Evolutionary conservation across 2,329 filamentous ascomycete genomes (phyloP).

Genomic region (Rutstroemia sp.): DNA sequence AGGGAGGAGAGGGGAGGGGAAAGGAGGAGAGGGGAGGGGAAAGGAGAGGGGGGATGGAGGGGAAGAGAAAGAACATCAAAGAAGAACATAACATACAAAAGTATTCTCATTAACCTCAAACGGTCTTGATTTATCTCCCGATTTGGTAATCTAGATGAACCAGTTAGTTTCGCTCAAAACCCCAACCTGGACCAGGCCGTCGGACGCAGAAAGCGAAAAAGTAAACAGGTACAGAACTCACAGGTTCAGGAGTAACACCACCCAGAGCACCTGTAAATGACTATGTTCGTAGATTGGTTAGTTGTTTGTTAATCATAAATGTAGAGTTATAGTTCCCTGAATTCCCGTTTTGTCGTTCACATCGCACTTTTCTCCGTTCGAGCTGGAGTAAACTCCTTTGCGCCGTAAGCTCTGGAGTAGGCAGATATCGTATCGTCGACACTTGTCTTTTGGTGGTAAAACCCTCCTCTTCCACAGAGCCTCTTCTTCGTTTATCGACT

Average conservation of each 20-base stretch:
- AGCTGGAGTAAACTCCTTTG: too few species aligned
- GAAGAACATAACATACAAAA: constrained; percentile 2
- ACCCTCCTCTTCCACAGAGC: not conserved
- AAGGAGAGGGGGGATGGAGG: not conserved
- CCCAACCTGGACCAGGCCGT: not conserved
- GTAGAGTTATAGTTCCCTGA: too few species aligned
- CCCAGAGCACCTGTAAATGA: constrained; percentile 3
- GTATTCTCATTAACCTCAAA: not conserved
- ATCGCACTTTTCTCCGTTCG: not conserved
- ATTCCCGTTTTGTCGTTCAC: not conserved
- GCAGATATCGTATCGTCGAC: too few species aligned
- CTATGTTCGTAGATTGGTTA: not conserved
- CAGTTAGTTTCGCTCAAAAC: not conserved
- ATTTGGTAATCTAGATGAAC: constrained; percentile 1
- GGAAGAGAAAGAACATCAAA: not conserved
- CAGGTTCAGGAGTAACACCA: constrained; percentile 1
- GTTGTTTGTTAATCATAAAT: not conserved
- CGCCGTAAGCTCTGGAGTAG: too few species aligned
- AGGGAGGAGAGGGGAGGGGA: not conserved
- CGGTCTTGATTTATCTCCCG: not conserved
- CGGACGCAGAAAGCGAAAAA: not conserved
- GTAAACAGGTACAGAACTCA: not conserved
- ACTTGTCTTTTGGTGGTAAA: too few species aligned
- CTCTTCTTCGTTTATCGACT: not conserved
- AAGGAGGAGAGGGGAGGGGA: not conserved